Evolutionary conservation across 148 eudicot genomes (phyloP), one percentile per base, ranked within the genome.

Genomic region (Rhododendron simsii): DNA sequence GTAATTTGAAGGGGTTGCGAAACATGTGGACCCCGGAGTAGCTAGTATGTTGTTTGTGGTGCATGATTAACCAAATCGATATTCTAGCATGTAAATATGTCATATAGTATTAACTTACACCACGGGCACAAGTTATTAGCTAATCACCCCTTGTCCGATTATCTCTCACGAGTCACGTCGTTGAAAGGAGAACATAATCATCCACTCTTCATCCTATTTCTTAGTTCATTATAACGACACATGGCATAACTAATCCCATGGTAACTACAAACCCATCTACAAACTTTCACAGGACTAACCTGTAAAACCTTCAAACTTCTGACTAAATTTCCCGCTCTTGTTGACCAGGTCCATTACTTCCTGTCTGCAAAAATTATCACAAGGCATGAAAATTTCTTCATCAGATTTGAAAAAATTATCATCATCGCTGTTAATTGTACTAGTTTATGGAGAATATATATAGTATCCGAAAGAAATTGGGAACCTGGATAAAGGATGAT

Each of bases 401-500:
- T 50, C 61, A 48, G 61, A 26, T 50, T 26, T 2, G 30, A 26
- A 50, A 47, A 26, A 5, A 80, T 47, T 33, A 21, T 45, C 35
- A 69, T 26, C 59, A 50, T 13, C 10, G 57, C 39, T 12, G 23
- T 14, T 50, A 85, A 26, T 23, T 53, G 45, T 28, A 12, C 16
- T 28, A 12, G 74, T 26, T 30, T 81, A 1, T 33, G 13, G 53
- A 6, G 65, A 53, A 81, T 53, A 59, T 21, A 3, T 53, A 53
- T 80, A 1, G 74, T 28, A 67, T 11, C 45, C 44, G 2, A 45
- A 13, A 53, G 50, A 85, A 82, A 75, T 4, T 26, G 18, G 10
- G 71, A 45, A 96, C 98, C 98, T 95, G 79, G 99, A 93, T 75
- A 96, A 63, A 85, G 98, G 96, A 90, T 96, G 98, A 91, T 94